Evolutionary conservation across 768 basidiomycete genomes (phyloP).

Genomic region (Kwoniella heveanensis): DNA sequence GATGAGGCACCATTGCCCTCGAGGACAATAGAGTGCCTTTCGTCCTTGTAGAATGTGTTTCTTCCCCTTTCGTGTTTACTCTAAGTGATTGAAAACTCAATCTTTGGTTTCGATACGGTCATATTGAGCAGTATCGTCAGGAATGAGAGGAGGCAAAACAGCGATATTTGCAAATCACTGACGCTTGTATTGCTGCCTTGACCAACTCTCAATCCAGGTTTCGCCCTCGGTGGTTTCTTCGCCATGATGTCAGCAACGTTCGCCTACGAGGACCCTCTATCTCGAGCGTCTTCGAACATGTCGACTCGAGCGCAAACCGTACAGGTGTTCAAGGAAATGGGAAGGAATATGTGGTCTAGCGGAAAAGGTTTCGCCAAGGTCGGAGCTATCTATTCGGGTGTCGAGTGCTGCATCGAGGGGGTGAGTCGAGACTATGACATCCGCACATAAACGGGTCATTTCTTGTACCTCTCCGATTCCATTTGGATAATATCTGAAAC

Average conservation of each 20-base stretch:
- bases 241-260: constrained; percentile 95
- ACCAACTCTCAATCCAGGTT: constrained; percentile 61
- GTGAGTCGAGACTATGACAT: constrained; percentile 61
- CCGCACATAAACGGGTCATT: background rate
- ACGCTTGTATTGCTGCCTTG: background rate
- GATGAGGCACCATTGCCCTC: too few species aligned
- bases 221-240: constrained; percentile 91
- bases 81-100: too few species aligned
- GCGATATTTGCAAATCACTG: too few species aligned
- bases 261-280: constrained; percentile 87
- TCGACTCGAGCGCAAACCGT: constrained; percentile 70
- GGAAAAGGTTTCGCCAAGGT: constrained; percentile 95
- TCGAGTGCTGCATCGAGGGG: constrained; percentile 92
- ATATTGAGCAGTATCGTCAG: too few species aligned
- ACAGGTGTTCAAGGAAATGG: constrained; percentile 91
- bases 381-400: constrained; percentile 88
- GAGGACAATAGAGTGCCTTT: too few species aligned
- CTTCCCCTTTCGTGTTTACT: too few species aligned
- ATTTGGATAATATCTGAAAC: too few species aligned
- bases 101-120: too few species aligned
- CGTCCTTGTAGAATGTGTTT: too few species aligned
- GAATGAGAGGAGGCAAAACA: too few species aligned
- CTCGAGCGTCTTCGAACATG: constrained; percentile 49
- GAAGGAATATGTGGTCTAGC: constrained; percentile 81
- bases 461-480: too few species aligned